Evolutionary conservation across 2,329 filamentous ascomycete genomes (phyloP), one percentile per base, ranked within the genome.

Genomic region (Bipolaris sorokiniana): DNA sequence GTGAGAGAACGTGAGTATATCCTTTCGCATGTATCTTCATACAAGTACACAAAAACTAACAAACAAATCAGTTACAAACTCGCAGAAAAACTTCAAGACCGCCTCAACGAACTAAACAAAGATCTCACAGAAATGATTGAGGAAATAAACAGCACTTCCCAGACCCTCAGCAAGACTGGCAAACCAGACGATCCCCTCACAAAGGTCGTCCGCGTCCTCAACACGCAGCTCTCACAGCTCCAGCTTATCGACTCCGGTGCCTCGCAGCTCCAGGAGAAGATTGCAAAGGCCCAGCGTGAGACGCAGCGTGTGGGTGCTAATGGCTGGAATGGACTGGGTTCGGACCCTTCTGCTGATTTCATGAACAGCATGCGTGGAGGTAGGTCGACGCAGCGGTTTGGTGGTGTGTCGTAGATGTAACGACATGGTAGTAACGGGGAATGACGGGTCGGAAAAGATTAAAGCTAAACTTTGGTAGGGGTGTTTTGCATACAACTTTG

Each of bases 121-220:
- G 92, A 97, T 73, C 82, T 99, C 62, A 88, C 87, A 46, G 94
- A 92, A 79, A 98, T 99, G 92, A 96, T 99, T 68, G 93, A 96
- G 74, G 95, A 98, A 78, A 96, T 99, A 74, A 99, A 99, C 75
- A 87, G 89, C 66, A 94, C 96, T 61, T 95, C 91, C n/a, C 86
- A 90, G 52, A 92, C 88, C 22, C 81, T 99, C 64, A 94, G 88
- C 83, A 97, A 96, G 83, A 92, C 90, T 56, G 89, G 85, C 78
- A 96, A 96, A 78, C 86, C 91, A 26, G 75, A 78, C 62, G 69
- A 74, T 57, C 63, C 69, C 37, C 84, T 98, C 72, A 94, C 92
- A 66, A 92, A 97, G 78, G 96, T 99, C 70, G 94, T 98, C 51
- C 89, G 92, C 62, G 92, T 98, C 48, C 88, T 99, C 66, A 99